Percentiles rank a stretch among this genome's conserved stretches.
Evolutionary conservation across 495 filamentous ascomycete species (phyloP).

Genomic region (Talaromyces borbonicus): DNA sequence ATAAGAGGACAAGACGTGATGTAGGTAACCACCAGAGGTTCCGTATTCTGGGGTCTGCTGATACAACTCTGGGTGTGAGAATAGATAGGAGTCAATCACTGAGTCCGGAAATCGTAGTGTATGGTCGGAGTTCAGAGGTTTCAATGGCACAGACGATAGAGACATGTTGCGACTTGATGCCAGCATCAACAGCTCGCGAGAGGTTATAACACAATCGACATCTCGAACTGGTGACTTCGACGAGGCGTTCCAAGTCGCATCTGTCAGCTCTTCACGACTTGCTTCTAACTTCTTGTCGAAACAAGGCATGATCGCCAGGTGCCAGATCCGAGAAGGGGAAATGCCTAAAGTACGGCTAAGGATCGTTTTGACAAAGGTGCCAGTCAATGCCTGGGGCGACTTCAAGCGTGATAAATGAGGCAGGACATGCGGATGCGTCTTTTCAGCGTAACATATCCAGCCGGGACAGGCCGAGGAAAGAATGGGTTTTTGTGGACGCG

Average conservation of each 20-base stretch:
- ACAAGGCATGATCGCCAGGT: slow-evolving; percentile 92
- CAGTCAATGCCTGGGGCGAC: slow-evolving; percentile 85
- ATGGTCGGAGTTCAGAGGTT: slow-evolving; percentile 29
- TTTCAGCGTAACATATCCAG: slow-evolving; percentile 98
- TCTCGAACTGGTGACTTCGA: slow-evolving; percentile 58
- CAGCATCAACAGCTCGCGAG: slow-evolving; percentile 81
- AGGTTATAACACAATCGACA: slow-evolving; percentile 95
- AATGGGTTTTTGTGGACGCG: slow-evolving; percentile 56
- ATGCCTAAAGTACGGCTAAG: slow-evolving; percentile 61
- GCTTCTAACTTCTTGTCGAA: slow-evolving; percentile 99
- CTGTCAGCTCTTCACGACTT: slow-evolving; percentile 83
- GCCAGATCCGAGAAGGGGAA: slow-evolving; percentile 76
- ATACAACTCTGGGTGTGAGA: slow-evolving; percentile 22
- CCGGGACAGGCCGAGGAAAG: slow-evolving; percentile 88
- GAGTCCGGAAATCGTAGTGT: slow-evolving; percentile 55
- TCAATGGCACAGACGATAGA: slow-evolving; percentile 57
- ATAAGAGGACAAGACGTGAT: slow-evolving; percentile 67
- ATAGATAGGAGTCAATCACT: slow-evolving; percentile 60
- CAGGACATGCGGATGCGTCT: slow-evolving; percentile 86
- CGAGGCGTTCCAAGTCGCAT: slow-evolving; percentile 52
- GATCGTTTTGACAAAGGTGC: slow-evolving; percentile 79
- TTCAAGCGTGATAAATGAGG: slow-evolving; percentile 87
- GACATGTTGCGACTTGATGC: slow-evolving; percentile 66
- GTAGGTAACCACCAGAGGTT: slow-evolving; percentile 81
- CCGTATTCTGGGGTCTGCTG: slow-evolving; percentile 41